phyloP scores from a whole-genome alignment of 164 flowering plant species.

The Euptelea pleiosperma region DNA sequence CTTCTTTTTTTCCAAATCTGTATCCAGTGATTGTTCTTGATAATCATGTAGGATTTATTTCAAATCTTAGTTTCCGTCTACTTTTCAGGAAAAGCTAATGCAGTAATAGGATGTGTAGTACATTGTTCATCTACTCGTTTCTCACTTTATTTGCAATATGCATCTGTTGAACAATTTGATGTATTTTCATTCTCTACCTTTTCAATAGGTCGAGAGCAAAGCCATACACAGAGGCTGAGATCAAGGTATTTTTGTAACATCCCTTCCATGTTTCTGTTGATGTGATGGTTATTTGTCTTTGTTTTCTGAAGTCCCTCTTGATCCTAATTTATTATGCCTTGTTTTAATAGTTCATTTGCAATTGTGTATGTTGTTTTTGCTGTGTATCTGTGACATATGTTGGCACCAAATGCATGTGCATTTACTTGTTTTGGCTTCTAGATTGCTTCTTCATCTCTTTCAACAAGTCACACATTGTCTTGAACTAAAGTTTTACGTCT shows the following conservation, averaged over 20 bases:
- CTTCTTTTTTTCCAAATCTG: too few relatives aligned
- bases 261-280: not conserved
- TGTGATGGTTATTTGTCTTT: not conserved
- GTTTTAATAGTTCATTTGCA: too few relatives aligned
- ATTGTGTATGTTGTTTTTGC: too few relatives aligned
- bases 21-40: too few relatives aligned
- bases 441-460: too few relatives aligned
- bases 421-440: too few relatives aligned
- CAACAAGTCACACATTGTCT: too few relatives aligned
- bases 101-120: not conserved
- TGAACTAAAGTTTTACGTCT: too few relatives aligned
- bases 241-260: constrained; percentile 55
- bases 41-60: not conserved
- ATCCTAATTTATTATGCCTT: too few relatives aligned
- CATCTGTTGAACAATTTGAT: not conserved
- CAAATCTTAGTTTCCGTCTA: not conserved
- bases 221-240: constrained; percentile 88
- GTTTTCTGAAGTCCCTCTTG: not conserved
- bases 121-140: too few relatives aligned
- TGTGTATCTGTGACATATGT: too few relatives aligned
- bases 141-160: not conserved
- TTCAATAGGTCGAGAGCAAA: constrained; percentile 52
- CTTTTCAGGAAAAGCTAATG: not conserved
- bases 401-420: too few relatives aligned
- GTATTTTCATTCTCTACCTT: constrained; percentile 3